Evolutionary conservation across 768 basidiomycete species (phyloP).

Genomic region (Termitomyces heimii): DNA sequence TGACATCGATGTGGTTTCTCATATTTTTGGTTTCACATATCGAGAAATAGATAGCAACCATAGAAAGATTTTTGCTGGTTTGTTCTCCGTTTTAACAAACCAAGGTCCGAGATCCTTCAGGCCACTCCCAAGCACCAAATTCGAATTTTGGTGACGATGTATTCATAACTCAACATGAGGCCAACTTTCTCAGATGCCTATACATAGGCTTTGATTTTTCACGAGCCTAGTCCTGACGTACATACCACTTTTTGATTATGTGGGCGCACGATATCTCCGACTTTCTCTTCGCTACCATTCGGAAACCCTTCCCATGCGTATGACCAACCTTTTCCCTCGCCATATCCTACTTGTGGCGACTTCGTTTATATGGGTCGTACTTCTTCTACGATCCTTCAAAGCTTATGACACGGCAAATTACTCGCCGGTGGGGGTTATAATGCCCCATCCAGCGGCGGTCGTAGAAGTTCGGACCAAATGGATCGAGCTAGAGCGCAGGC

Average conservation of each 20-base stretch:
- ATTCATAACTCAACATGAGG: neutral
- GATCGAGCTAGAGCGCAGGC: neutral
- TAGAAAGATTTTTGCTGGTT: too few relatives aligned
- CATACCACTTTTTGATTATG: neutral
- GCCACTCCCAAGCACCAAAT: too few relatives aligned
- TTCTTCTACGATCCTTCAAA: neutral
- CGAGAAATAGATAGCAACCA: too few relatives aligned
- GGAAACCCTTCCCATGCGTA: neutral
- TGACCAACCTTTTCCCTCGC: neutral
- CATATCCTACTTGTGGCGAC: neutral
- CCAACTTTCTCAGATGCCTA: neutral
- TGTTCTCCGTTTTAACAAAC: too few relatives aligned
- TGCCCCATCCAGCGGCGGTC: neutral
- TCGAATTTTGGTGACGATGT: too few relatives aligned
- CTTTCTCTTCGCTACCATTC: neutral
- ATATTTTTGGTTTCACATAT: too few relatives aligned
- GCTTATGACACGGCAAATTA: neutral
- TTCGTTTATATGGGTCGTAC: neutral
- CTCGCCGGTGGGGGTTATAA: neutral
- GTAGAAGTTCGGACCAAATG: neutral
- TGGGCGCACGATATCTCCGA: neutral
- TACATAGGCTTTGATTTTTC: neutral
- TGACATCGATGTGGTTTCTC: too few relatives aligned
- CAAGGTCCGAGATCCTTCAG: neutral
- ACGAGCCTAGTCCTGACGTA: neutral